Evolutionary conservation across 768 basidiomycete species (phyloP).

Genomic region (Podaxis mareebaensis): DNA sequence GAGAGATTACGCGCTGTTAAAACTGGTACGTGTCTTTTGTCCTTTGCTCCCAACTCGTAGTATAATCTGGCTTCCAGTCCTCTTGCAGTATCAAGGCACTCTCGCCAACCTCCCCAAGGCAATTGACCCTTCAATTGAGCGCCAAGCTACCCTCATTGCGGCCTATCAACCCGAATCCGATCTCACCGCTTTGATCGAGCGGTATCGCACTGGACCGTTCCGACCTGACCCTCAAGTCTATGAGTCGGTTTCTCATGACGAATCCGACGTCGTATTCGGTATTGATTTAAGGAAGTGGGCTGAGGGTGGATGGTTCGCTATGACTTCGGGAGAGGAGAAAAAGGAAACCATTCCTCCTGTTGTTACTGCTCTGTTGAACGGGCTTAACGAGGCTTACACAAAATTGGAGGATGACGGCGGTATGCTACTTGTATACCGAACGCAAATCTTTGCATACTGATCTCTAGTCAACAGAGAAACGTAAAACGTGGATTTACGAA

Average conservation of each 20-base stretch:
- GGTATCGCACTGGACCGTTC: slow-evolving; percentile 93
- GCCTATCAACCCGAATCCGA: slow-evolving; percentile 89
- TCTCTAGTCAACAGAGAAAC: slow-evolving; percentile 51
- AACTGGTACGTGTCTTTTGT: slow-evolving; percentile 50
- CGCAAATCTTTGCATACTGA: neutral
- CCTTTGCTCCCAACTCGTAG: neutral
- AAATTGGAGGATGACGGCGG: slow-evolving; percentile 57
- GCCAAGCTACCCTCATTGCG: slow-evolving; percentile 73
- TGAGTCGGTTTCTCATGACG: slow-evolving; percentile 81
- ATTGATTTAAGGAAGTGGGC: slow-evolving; percentile 92
- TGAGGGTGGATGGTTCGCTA: slow-evolving; percentile 72
- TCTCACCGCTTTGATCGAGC: slow-evolving; percentile 84
- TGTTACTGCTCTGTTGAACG: slow-evolving; percentile 63
- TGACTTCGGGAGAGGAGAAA: slow-evolving; percentile 56
- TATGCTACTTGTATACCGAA: neutral
- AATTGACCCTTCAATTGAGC: slow-evolving; percentile 63
- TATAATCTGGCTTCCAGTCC: slow-evolving; percentile 42
- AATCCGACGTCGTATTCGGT: slow-evolving; percentile 86
- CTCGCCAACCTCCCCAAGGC: slow-evolving; percentile 70
- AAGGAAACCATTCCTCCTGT: slow-evolving; percentile 74
- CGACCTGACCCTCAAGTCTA: slow-evolving; percentile 83
- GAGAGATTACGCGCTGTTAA: slow-evolving; percentile 85
- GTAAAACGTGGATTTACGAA: slow-evolving; percentile 95
- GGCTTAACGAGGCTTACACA: slow-evolving; percentile 62
- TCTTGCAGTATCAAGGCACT: slow-evolving; percentile 86